Conservation (phyloP, 2,329 filamentous ascomycete genomes). For the Aspergillus intermedius region DNA sequence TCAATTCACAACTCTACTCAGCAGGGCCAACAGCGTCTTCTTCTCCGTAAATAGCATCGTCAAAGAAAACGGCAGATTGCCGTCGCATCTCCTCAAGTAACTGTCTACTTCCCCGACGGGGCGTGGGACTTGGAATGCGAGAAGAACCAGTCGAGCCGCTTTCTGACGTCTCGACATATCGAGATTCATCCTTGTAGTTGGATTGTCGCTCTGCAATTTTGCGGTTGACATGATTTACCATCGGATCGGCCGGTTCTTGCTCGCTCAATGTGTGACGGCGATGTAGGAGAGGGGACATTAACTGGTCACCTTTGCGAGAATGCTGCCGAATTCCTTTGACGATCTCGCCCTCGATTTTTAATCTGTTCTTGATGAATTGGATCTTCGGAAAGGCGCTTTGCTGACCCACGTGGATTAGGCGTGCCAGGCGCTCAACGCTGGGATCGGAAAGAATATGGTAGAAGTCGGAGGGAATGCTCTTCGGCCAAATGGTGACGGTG, state of each 20-base stretch:
- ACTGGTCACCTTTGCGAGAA: conserved; percentile 20
- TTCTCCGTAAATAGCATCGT: conserved; percentile 30
- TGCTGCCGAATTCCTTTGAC: conserved; percentile 46
- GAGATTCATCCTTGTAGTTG: conserved; percentile 17
- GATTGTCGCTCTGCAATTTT: conserved; percentile 21
- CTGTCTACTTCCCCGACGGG: conserved; percentile 22
- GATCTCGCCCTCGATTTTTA: conserved; percentile 70
- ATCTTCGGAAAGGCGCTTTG: conserved; percentile 86
- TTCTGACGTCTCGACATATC: conserved; percentile 16
- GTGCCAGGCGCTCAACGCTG: conserved; percentile 62
- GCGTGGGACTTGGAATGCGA: conserved; percentile 16
- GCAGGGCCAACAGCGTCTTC: too few species aligned
- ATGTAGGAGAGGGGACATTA: conserved; percentile 23
- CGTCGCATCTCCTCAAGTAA: conserved; percentile 40
- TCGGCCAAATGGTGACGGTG: conserved; percentile 94
- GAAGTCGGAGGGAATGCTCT: conserved; percentile 71
- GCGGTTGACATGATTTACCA: conserved; percentile 21
- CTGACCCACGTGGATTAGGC: conserved; percentile 86
- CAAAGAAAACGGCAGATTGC: conserved; percentile 44
- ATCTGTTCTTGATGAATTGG: conserved; percentile 80
- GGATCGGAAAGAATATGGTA: conserved; percentile 82
- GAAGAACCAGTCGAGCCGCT: conserved; percentile 15
- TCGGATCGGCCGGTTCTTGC: conserved; percentile 12
- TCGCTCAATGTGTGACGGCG: conserved; percentile 17
- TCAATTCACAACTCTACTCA: too few species aligned